A percentile compares a stretch with the other conserved stretches of the same genome.
These are phyloP conservation scores for Sclerotinia spermophila DNA, from an alignment of 2,329 filamentous ascomycete genomes.

Conservation along the genomic window DNA sequence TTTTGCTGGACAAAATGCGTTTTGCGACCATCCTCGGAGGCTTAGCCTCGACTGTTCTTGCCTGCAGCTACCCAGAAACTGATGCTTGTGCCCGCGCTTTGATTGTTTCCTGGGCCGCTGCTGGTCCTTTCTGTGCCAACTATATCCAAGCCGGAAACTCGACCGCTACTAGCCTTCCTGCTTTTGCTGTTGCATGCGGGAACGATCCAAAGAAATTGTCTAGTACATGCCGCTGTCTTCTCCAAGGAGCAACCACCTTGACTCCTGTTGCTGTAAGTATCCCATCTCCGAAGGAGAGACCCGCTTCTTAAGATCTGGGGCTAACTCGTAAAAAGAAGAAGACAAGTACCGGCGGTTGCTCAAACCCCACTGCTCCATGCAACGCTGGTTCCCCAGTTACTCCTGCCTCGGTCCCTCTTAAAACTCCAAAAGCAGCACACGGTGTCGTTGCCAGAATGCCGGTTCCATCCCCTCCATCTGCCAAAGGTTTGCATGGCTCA, in stretches of 20 bases:
- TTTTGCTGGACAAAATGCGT: slow-evolving; percentile 22
- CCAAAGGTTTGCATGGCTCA: too few relatives aligned
- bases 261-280: neutral
- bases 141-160: slow-evolving; percentile 20
- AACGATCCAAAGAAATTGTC: slow-evolving; percentile 24
- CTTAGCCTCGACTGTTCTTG: slow-evolving; percentile 21
- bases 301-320: neutral
- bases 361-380: neutral
- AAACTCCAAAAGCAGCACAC: neutral
- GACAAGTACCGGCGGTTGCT: neutral
- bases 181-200: slow-evolving; percentile 20
- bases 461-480: neutral
- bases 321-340: neutral
- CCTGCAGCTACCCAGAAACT: slow-evolving; percentile 21
- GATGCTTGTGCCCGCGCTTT: slow-evolving; percentile 23
- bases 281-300: too few relatives aligned
- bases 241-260: slow-evolving; percentile 11
- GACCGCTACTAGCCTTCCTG: slow-evolving; percentile 16
- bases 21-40: slow-evolving; percentile 22
- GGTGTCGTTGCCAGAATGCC: neutral
- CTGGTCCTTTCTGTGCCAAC: slow-evolving; percentile 21
- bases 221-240: slow-evolving; percentile 25
- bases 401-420: neutral
- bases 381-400: neutral
- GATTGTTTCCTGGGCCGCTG: neutral